Conservation (phyloP, 2,329 filamentous ascomycete species). For the Colletotrichum sp. region DNA sequence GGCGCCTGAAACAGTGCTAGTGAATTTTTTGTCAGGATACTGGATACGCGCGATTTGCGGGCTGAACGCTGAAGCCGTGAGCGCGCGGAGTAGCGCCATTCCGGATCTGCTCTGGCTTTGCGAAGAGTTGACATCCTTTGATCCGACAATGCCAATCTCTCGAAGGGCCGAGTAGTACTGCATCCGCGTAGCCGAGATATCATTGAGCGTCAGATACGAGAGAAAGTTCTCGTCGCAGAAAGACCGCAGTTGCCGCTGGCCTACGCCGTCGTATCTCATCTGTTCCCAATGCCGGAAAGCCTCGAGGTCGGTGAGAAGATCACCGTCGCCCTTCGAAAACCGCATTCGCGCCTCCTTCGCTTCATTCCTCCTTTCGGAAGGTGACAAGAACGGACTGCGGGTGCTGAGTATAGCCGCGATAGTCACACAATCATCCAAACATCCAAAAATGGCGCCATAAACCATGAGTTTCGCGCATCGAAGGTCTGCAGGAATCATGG, state of each 20-base stretch:
- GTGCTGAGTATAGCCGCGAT: slow-evolving; percentile 93
- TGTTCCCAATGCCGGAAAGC: slow-evolving; percentile 84
- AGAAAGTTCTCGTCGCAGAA: slow-evolving; percentile 91
- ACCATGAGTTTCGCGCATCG: slow-evolving; percentile 95
- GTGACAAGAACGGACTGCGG: slow-evolving; percentile 84
- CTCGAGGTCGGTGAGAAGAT: slow-evolving; percentile 84
- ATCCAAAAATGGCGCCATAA: slow-evolving; percentile 92
- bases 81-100: slow-evolving; percentile 65
- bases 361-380: slow-evolving; percentile 81
- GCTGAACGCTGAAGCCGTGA: slow-evolving; percentile 76
- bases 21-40: slow-evolving; percentile 95
- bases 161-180: slow-evolving; percentile 88
- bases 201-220: slow-evolving; percentile 80
- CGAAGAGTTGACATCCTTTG: slow-evolving; percentile 24
- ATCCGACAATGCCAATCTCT: slow-evolving; percentile 79
- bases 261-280: slow-evolving; percentile 62
- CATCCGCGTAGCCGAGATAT: slow-evolving; percentile 84
- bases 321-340: slow-evolving; percentile 82
- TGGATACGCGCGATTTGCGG: slow-evolving; percentile 92
- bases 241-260: slow-evolving; percentile 67
- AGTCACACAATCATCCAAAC: slow-evolving; percentile 84
- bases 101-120: slow-evolving; percentile 34
- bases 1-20: slow-evolving; percentile 82
- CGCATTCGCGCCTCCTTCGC: slow-evolving; percentile 76
- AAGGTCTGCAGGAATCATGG: slow-evolving; percentile 92